Base-by-base conservation (phyloP, 169 alveolate genomes). In the Cryptosporidium tyzzeri region DNA sequence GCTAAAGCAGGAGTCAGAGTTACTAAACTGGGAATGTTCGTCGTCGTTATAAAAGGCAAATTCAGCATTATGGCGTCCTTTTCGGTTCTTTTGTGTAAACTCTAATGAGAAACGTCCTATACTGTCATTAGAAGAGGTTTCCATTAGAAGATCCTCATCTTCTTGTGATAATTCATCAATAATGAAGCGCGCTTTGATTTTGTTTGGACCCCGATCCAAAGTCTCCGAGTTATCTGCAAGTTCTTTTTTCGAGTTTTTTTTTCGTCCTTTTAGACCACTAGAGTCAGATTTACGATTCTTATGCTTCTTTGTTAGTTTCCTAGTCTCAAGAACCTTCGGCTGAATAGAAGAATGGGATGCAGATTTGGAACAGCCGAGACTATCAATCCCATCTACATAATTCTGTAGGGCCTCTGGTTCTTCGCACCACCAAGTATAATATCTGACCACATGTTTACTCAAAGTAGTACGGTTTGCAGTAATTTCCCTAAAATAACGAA, bases 401-500 rank as follows among this genome's bases (percentile, higher is more conserved):
- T 84, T 69, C 91, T 92, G 98, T 18, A 96, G 84, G 59, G 94
- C 95, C 85, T 94, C 97, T 16, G 97, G 98, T 85, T 96, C 97
- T 71, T 96, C 98, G 69, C 97, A 96, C 98, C 98, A 96, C 98
- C 98, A 96, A n/a, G 97, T 96, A 84, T 93, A 96, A 87, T 95
- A 96, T 21, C 98, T 91, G 35, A 95, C 98, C 53, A 96, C 98
- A 84, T 96, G 95, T 85, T 96, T 96, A 91, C 97, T 95, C 84
- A 92, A 92, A 7, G 95, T 94, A 37, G 95, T 96, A 51, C 97
- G 86, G 87, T 95, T 95, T 41, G 98, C 97, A 23, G 97, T 95
- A 14, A 96, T 95, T 91, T 96, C 98, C 50, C 98, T 89, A 71
- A 96, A 96, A 84, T 94, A 95, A 50, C 97, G 68, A 58, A 95